Evolutionary conservation across 768 basidiomycete species (phyloP), one percentile per base, ranked within the genome.

Genomic region (Pisolithus marmoratus): DNA sequence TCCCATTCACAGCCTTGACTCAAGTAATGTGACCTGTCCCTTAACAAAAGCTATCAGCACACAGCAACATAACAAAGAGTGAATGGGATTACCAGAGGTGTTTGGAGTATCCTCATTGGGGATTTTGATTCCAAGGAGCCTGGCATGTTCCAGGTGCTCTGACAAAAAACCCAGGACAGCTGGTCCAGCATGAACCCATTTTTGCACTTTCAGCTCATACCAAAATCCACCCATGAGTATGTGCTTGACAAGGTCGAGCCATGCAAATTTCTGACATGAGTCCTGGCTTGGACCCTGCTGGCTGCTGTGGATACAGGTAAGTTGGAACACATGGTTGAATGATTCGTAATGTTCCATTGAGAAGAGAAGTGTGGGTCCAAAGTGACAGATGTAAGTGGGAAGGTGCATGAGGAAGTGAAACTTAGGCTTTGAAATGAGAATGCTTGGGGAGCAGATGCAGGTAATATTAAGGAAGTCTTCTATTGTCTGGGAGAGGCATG

Each of bases 341-440:
- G 65, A 63, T 27, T 71, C 62, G 31, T 56, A 71, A 0, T 45
- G 42, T 37, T 71, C 62, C 2, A 67, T 70, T 0, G 62, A 61
- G 46, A 63, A 69, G 0, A 65, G 46, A 2, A 69, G 56, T 0
- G 66, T 55, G 0, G 68, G 68, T 0, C 63, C 68, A 53, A 69
- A 70, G 0, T 46, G 50, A 2, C 49, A 22, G 31, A 70, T 67
- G 31, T 57, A 62, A 20, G 51, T 53, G 0, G 61, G 63, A 2
- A 69, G 55, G 19, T 69, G 65, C 4, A 68, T 22, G 0, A 71
- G 50, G 11, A 71, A 62, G 43, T 70, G 68, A 26, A 68, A 67
- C 20, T 70, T 70, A 0, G 60, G 51, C 15, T 72, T 72, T 0
- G 26, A 53, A 7, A 70, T 48, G 14, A 64, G 48, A 12, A 59